A percentile compares a stretch with the other conserved stretches of the same genome.
phyloP scores from a whole-genome alignment of 2,329 filamentous ascomycete genomes.

The Thelonectria discophora region DNA sequence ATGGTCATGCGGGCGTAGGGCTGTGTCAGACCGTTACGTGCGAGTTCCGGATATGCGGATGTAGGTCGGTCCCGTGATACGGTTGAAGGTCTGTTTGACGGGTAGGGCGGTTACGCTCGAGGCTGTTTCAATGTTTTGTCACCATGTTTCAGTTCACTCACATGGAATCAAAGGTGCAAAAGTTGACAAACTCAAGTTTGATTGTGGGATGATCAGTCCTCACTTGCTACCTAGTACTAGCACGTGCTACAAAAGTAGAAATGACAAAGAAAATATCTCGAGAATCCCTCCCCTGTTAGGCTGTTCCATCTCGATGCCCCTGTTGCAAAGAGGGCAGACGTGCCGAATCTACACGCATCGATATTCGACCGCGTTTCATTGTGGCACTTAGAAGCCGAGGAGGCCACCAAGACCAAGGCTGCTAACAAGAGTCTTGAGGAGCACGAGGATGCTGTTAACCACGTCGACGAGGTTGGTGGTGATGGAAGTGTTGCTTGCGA shows the following conservation, averaged over 20 bases:
- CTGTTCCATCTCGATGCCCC: background rate
- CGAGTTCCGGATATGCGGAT: too few species aligned
- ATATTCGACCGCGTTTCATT: background rate
- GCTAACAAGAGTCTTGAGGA: background rate
- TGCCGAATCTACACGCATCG: background rate
- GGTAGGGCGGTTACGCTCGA: too few species aligned
- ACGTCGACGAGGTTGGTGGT: background rate
- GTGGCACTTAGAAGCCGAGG: background rate
- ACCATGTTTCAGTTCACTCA: background rate
- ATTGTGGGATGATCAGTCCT: slow-evolving; percentile 16
- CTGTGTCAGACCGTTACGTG: too few species aligned
- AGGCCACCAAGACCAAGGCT: background rate
- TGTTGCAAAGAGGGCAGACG: background rate
- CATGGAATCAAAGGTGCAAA: background rate
- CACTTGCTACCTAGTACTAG: slow-evolving; percentile 9
- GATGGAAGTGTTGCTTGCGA: background rate
- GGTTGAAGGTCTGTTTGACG: too few species aligned
- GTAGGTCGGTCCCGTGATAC: too few species aligned
- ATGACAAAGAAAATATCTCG: background rate
- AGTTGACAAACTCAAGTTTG: background rate
- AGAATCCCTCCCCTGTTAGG: background rate
- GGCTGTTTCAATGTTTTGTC: background rate
- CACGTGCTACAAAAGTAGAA: slow-evolving; percentile 1
- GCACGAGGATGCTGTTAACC: background rate
- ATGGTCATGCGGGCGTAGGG: too few species aligned